Evolutionary conservation across 169 alveolate genomes (phyloP), one percentile per base, ranked within the genome.

Genomic region (Plasmodium ovale): DNA sequence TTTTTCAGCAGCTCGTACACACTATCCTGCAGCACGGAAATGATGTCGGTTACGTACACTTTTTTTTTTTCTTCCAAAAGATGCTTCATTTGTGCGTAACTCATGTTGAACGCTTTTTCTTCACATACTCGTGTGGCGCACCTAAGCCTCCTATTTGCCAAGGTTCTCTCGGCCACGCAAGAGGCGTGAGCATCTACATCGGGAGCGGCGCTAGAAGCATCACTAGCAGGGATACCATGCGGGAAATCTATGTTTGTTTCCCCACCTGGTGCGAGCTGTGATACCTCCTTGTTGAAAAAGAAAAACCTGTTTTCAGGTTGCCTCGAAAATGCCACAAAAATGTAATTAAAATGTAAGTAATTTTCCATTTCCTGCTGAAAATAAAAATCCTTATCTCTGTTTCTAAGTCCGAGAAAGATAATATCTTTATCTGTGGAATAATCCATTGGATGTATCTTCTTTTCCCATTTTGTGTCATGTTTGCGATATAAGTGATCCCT

Each of bases 31-130:
- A 82, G 3, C 49, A 62, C 54, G 47, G 59, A 44, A 23, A 82
- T 62, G 23, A 82, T 33, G 59, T 82, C 90, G 23, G 90, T 82
- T 53, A 82, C 90, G 54, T 82, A 82, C 12, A 77, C 14, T 77
- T 64, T 82, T 25, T 82, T 82, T 44, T 82, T 82, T 21, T 82
- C 39, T 29, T 53, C 51, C 16, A 64, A 56, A 23, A 35, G 19
- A 16, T 82, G 37, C 35, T 51, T 82, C 77, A 68, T 59, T 56
- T 82, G 39, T 49, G 21, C 70, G 37, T 35, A 44, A 4, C 23
- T 10, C 35, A 60, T 62, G n/a, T 74, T 27, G 31, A 51, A 51
- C 16, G 23, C 6, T 6, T 12, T 16, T 2, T 37, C 1, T 33
- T 31, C 27, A 16, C 29, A 0, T 4, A 16, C 2, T 21, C n/a